Evolutionary conservation across 768 basidiomycete genomes (phyloP).

Genomic region (Scleroderma citrinum): DNA sequence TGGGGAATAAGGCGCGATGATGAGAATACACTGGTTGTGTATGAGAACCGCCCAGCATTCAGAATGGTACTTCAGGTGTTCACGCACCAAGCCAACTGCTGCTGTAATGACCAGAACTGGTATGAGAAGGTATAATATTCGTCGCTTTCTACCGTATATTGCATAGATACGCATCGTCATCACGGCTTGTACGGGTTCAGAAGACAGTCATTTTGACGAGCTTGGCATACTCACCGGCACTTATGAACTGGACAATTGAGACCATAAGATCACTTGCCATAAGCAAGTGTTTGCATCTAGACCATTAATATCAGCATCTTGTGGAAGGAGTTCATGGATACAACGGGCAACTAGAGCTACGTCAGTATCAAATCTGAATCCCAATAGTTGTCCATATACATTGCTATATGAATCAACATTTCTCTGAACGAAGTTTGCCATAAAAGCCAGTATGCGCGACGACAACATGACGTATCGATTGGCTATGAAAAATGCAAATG

Average conservation of each 20-base stretch:
- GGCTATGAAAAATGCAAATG: not conserved
- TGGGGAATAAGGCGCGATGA: not conserved
- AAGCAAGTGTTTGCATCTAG: slow-evolving; percentile 2
- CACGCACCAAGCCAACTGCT: slow-evolving; percentile 7
- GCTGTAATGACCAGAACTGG: not conserved
- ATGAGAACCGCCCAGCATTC: not conserved
- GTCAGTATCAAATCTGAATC: not conserved
- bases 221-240: slow-evolving; percentile 2
- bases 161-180: slow-evolving; percentile 20
- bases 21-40: not conserved
- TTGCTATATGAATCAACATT: not conserved
- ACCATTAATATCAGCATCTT: not conserved
- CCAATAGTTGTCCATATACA: slow-evolving; percentile 1
- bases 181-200: slow-evolving; percentile 1
- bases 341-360: slow-evolving; percentile 7
- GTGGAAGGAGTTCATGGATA: not conserved
- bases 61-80: not conserved
- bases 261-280: not conserved
- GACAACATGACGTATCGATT: not conserved
- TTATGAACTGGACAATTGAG: slow-evolving; percentile 5
- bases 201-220: not conserved
- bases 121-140: slow-evolving; percentile 4
- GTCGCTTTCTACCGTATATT: slow-evolving; percentile 7
- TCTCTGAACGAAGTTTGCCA: slow-evolving; percentile 28
- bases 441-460: slow-evolving; percentile 33